Evolutionary conservation across 257 asterid species (phyloP).

Genomic region (Solanum ossicruentum): DNA sequence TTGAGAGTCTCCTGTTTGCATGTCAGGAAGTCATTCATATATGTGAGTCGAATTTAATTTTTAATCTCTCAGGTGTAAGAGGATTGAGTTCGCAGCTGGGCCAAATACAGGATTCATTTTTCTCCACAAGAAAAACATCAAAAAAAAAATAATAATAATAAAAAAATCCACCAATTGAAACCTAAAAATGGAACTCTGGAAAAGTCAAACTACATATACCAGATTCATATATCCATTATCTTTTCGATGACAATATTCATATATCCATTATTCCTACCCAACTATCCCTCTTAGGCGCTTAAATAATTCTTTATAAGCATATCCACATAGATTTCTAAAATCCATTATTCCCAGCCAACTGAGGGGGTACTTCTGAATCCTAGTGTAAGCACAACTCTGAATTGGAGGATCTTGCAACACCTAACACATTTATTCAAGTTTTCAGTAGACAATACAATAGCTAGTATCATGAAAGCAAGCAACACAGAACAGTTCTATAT

Average conservation of each 20-base stretch:
- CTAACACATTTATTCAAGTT: neutral
- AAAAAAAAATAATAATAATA: too few species aligned
- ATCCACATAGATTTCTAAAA: neutral
- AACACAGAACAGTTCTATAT: neutral
- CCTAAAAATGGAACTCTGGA: neutral
- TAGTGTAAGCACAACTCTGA: neutral
- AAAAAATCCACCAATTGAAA: neutral
- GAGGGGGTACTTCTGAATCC: neutral
- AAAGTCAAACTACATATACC: neutral
- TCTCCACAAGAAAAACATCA: neutral
- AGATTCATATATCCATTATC: neutral
- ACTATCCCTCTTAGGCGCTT: neutral
- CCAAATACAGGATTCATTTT: neutral
- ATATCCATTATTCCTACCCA: neutral
- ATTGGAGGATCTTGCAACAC: neutral
- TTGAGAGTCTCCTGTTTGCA: neutral
- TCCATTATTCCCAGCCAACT: neutral
- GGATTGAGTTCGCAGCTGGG: neutral
- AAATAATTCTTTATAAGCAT: neutral
- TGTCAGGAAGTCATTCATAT: neutral
- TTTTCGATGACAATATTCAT: neutral
- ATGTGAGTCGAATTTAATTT: neutral
- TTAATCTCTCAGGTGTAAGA: neutral
- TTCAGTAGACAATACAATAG: neutral
- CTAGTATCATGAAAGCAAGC: neutral